Base-by-base conservation (phyloP, 2,329 filamentous ascomycete genomes). In the Neofusicoccum sp. region DNA sequence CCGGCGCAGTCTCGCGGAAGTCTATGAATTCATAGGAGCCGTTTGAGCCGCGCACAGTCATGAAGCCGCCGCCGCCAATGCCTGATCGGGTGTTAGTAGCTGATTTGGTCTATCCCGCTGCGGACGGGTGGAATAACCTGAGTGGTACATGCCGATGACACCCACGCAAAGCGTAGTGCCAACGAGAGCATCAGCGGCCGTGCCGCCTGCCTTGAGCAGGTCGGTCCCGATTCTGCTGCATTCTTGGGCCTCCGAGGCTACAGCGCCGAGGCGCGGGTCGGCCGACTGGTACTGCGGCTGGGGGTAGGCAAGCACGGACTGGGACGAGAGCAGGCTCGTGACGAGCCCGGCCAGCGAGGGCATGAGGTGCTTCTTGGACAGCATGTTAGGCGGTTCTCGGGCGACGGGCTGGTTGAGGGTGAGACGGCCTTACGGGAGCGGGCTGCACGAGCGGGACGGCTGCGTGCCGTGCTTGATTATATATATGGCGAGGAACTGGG, bases 61-160 rank as follows among this genome's bases (percentile, higher is more conserved):
- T 89, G 76, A 98, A 98, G 2, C 93, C 93, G 41, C 93, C 93
- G 6, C 93, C 93, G 20, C 90, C 93, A 62, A 97, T 89, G 14
- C 93, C 93, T 73, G 38, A 26, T 41, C 77, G 85, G 20, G 8
- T 11, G 14, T 54, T 11, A 56, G 58, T 33, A 36, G 20, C 20
- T 9, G 24, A 28, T 14, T 11, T 6, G 9, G 14, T 7, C 3
- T n/a, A n/a, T 16, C 11, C 20, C 9, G 30, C 20, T 26, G 26
- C 9, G 24, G 20, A 11, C 11, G 11, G 20, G 6, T 11, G 40
- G 5, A 30, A 6, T 7, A 26, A 36, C 72, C 73, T 53, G 71
- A 73, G 60, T 77, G 74, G 63, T 80, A 80, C 77, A 80, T 80
- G 60, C 78, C 78, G 34, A 80, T 70, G 0, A 79, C 77, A 1